A percentile compares a stretch with the other conserved stretches of the same genome.
phyloP scores from a whole-genome alignment of 192 early-diverging fungal species.

The Irineochytrium annulatum region DNA sequence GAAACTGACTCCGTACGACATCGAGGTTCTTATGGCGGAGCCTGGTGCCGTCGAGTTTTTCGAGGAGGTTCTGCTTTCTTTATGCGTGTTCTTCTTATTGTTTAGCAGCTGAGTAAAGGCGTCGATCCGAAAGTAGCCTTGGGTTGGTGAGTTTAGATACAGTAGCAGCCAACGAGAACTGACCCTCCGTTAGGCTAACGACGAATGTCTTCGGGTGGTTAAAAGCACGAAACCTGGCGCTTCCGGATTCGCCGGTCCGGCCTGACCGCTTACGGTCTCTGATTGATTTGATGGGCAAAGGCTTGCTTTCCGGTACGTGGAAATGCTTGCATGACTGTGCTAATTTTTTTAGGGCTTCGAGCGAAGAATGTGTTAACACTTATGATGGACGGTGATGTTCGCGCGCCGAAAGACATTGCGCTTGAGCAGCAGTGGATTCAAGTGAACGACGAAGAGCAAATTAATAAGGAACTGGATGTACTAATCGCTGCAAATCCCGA shows the following conservation, averaged over 20 bases:
- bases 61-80: constrained; percentile 51
- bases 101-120: constrained; percentile 26
- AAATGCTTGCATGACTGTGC: neutral
- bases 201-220: constrained; percentile 60
- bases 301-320: constrained; percentile 46
- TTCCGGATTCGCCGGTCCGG: constrained; percentile 49
- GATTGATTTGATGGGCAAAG: constrained; percentile 55
- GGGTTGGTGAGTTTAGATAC: constrained; percentile 24
- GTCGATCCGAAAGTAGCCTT: constrained; percentile 26
- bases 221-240: constrained; percentile 34
- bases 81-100: neutral
- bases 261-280: constrained; percentile 54
- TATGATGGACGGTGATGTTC: constrained; percentile 63
- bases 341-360: constrained; percentile 17
- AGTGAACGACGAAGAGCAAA: constrained; percentile 60
- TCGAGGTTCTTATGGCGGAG: constrained; percentile 65
- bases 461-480: constrained; percentile 24
- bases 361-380: constrained; percentile 67
- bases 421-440: constrained; percentile 30
- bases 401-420: constrained; percentile 52
- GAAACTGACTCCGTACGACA: constrained; percentile 51
- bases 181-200: constrained; percentile 42
- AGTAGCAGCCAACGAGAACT: neutral
- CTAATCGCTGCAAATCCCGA: neutral
- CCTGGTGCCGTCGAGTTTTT: constrained; percentile 71